These are phyloP conservation scores for Ilex aquifolium DNA, from an alignment of 257 asterid genomes.

Conservation along the genomic window DNA sequence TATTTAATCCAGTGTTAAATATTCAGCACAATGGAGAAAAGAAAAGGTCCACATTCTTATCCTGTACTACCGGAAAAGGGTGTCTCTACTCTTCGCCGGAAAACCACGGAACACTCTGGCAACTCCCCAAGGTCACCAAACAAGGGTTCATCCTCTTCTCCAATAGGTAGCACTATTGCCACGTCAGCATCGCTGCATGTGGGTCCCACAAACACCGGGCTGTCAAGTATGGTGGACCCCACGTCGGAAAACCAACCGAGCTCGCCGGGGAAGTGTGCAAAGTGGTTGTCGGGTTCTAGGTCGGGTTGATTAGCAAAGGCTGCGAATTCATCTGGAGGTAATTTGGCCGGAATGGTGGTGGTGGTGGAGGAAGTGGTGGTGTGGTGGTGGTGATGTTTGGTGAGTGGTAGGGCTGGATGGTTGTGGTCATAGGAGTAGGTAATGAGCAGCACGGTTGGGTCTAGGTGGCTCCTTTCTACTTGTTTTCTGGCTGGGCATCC, in stretches of 20 bases:
- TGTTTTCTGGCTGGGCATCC: slow-evolving; percentile 87
- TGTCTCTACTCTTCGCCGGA: slow-evolving; percentile 38
- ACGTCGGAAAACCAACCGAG: slow-evolving; percentile 60
- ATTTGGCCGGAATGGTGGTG: neutral
- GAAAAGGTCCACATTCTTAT: slow-evolving; percentile 18
- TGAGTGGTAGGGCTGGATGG: slow-evolving; percentile 25
- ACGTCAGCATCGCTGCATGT: slow-evolving; percentile 40
- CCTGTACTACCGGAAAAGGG: slow-evolving; percentile 41
- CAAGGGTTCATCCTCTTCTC: slow-evolving; percentile 66
- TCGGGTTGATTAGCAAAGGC: slow-evolving; percentile 34
- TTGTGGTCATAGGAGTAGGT: slow-evolving; percentile 66
- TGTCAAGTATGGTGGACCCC: slow-evolving; percentile 46
- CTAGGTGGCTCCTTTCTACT: slow-evolving; percentile 70
- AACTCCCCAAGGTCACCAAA: slow-evolving; percentile 79
- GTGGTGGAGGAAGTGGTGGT: slow-evolving; percentile 22
- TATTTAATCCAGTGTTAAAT: too few relatives aligned
- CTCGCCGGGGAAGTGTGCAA: slow-evolving; percentile 51
- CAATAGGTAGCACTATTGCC: slow-evolving; percentile 41
- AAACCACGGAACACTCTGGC: slow-evolving; percentile 66
- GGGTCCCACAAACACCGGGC: slow-evolving; percentile 44
- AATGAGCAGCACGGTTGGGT: slow-evolving; percentile 68
- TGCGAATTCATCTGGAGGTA: slow-evolving; percentile 32
- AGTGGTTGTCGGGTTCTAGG: slow-evolving; percentile 31
- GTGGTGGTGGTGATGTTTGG: slow-evolving; percentile 34
- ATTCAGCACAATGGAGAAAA: neutral